phyloP scores from a whole-genome alignment of 1,139 yeast species.

The Pichia sp. region DNA sequence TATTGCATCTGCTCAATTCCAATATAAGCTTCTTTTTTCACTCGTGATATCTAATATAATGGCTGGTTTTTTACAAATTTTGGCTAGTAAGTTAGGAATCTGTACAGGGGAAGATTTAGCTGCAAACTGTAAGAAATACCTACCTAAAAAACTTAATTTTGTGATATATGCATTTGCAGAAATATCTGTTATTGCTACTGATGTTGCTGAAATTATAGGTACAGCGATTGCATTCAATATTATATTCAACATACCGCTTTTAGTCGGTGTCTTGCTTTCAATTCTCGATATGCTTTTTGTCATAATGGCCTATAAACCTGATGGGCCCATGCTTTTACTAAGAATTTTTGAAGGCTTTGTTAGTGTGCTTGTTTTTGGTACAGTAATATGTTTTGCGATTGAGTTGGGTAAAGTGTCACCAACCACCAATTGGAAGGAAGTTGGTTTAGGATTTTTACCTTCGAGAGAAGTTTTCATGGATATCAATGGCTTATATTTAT shows the following conservation, averaged over 20 bases:
- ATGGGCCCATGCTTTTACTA: constrained; percentile 71
- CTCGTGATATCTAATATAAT: constrained; percentile 75
- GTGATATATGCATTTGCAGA: constrained; percentile 70
- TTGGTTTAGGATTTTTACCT: constrained; percentile 70
- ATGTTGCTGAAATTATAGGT: constrained; percentile 89
- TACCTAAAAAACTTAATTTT: constrained; percentile 55
- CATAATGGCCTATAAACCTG: constrained; percentile 81
- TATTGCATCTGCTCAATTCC: constrained; percentile 73
- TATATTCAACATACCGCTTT: constrained; percentile 66
- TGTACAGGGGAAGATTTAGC: constrained; percentile 90
- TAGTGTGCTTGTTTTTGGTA: constrained; percentile 65
- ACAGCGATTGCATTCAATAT: constrained; percentile 87
- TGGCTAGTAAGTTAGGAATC: constrained; percentile 80
- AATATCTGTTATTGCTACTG: constrained; percentile 85
- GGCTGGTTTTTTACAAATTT: constrained; percentile 78
- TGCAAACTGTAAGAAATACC: constrained; percentile 71
- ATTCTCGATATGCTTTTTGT: constrained; percentile 80
- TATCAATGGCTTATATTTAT: constrained; percentile 72
- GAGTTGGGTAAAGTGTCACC: constrained; percentile 67
- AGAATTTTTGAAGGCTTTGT: constrained; percentile 81
- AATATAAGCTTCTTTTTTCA: constrained; percentile 74
- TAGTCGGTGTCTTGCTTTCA: constrained; percentile 74
- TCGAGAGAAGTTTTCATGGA: constrained; percentile 57
- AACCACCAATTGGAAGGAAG: constrained; percentile 31
- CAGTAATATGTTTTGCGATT: constrained; percentile 77